Evolutionary conservation across 805 yeast species (phyloP), one percentile per base, ranked within the genome.

Genomic region (Millerozyma miso): DNA sequence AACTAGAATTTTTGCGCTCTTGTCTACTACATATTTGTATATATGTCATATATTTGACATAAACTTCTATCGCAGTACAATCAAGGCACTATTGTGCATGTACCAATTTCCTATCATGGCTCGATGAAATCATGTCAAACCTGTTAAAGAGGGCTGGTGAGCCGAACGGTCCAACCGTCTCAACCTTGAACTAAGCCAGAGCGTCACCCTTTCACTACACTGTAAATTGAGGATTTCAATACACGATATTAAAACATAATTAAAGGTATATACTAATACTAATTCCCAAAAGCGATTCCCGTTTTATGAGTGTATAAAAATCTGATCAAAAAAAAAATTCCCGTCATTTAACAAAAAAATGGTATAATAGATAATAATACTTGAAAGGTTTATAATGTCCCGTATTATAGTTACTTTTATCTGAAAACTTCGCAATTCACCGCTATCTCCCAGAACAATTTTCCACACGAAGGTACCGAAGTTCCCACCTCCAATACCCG

Each of bases 251-350:
- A 31, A 35, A 19, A 32, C 17, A 40, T 34, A 40, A 40, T 16
- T 23, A 19, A 15, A n/a, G 32, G 31, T 31, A 44, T 36, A 39
- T 39, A 43, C 40, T 38, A 16, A 38, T 17, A 33, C 32, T 38
- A 38, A 38, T 38, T 38, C 41, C 41, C 41, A 32, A 34, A 39
- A 32, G 31, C 46, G 55, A 51, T 50, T 50, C 55, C 55, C 55
- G 52, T 50, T 49, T 39, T 23, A 41, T 46, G 39, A 38, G 29
- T 39, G 19, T 19, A 23, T 20, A 15, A 32, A 32, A 32, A 32
- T 13, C 17, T 32, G 17, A 35, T 35, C 31, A 35, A 38, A 34
- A 40, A 44, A 40, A 44, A 33, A 19, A 31, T 38, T 35, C 41
- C 37, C 26, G 37, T 42, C 35, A 42, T 32, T 6, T 13, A 32